Base-by-base conservation (phyloP, 2,329 filamentous ascomycete genomes). In the Pseudogymnoascus sp. region DNA sequence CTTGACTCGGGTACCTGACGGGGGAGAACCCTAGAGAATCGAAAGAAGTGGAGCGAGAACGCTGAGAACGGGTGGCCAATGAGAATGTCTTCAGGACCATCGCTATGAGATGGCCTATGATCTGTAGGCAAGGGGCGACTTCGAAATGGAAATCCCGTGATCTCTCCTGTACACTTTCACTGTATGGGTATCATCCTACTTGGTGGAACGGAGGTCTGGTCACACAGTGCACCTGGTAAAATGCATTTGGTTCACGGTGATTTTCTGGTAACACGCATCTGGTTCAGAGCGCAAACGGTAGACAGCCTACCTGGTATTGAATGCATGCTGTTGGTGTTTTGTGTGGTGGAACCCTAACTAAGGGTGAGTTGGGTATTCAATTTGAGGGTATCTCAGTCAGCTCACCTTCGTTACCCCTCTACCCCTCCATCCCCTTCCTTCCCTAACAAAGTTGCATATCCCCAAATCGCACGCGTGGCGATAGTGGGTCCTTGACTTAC, bases 1-100 rank as follows among this genome's bases (percentile, higher is more conserved):
- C 47, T 53, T 53, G 47, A 33, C 47, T 53, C 47, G 47, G 47
- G 47, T 53, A 33, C 47, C 47, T 53, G 47, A 53, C 47, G 47
- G 47, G 47, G 0, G 28, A 53, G 15, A 53, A 53, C 47, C n/a
- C 15, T 53, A 25, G 25, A 53, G 47, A 53, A 53, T 33, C 15
- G 47, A 33, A 20, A 5, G n/a, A 33, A 53, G 47, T 53, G 47
- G n/a, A 53, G 6, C 47, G n/a, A 53, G 25, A 9, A 6, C 9
- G 47, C 33, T 53, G 25, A 53, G 8, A 33, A 25, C n/a, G 47
- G 47, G 47, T 12, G 47, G n/a, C 47, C 47, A 53, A 53, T 53
- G 47, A 33, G 47, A 33, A 53, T 53, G 28, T 53, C 5, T 20
- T 33, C 5, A 5, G 25, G 9, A 14, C 28, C 47, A 53, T 53